Evolutionary conservation across 371 early-diverging fungal genomes (phyloP).

Genomic region (Mucor lusitanicus): DNA sequence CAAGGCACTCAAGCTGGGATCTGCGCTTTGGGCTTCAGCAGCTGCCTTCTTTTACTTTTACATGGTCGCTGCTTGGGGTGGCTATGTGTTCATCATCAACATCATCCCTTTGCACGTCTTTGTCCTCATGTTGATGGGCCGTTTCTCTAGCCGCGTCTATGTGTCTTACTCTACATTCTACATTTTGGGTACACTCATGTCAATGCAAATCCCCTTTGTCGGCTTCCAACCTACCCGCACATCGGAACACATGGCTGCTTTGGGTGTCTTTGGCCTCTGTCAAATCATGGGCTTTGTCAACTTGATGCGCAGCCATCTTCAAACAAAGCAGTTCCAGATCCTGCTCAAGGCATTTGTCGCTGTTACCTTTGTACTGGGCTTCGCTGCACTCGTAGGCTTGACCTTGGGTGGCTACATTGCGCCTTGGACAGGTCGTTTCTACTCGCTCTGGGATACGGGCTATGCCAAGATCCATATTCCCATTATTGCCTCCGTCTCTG

Average conservation of each 20-base stretch:
- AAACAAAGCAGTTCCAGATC: constrained; percentile 82
- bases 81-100: constrained; percentile 99
- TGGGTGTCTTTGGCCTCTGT: constrained; percentile 89
- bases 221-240: constrained; percentile 97
- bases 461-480: constrained; percentile 99
- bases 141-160: constrained; percentile 91
- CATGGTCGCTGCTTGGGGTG: constrained; percentile 99
- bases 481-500: constrained; percentile 98
- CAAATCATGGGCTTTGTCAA: constrained; percentile 93
- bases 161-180: constrained; percentile 97
- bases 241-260: constrained; percentile 98
- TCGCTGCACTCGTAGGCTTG: constrained; percentile 58
- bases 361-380: constrained; percentile 56
- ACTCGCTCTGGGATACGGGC: constrained; percentile 98
- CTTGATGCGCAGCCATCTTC: constrained; percentile 77
- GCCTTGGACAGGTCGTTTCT: constrained; percentile 98
- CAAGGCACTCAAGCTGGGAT: constrained; percentile 91
- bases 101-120: constrained; percentile 97
- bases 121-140: constrained; percentile 93
- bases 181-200: constrained; percentile 91
- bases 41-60: constrained; percentile 97
- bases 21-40: constrained; percentile 83
- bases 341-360: constrained; percentile 73
- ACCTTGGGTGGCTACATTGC: constrained; percentile 89
- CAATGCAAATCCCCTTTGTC: constrained; percentile 99